Base-by-base conservation (phyloP, 2,329 filamentous ascomycete genomes). In the Neofusicoccum ribis region DNA sequence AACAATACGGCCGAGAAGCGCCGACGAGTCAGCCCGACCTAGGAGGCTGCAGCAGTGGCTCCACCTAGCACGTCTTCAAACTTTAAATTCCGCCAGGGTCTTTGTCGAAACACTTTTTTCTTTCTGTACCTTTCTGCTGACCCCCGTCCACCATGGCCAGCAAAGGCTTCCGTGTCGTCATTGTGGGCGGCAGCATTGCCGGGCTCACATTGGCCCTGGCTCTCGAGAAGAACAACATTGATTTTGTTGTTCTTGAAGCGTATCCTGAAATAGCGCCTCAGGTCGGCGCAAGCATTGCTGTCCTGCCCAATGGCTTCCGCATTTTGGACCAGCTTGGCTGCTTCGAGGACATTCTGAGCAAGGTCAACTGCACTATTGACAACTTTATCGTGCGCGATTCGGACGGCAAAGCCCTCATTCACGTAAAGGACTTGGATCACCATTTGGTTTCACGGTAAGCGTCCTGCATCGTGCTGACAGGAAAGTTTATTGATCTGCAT, bases 281-380 rank as follows among this genome's bases (percentile, higher is more conserved):
- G 14, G 66, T 67, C 2, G 71, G 71, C 1, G 71, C 71, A 1
- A 65, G 63, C 39, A 68, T 73, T 17, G 69, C 61, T 4, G 20
- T 73, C 3, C 36, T 64, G 6, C 67, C 71, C 2, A 66, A 67
- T 27, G 68, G 67, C 12, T 63, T 58, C 14, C 69, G 70, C 15
- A 65, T 73, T 27, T 66, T 74, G 17, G 72, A 73, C 43, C 71
- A 73, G 12, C 69, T 72, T 14, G 72, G 70, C 5, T 68, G 60
- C 58, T 61, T 23, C 34, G 58, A 61, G 58, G 44, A 61, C 9
- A 23, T 61, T 15, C 9, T 61, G 5, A 15, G 34, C 17, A 39
- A 12, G 27, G 58, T 49, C 2, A 37, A 61, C 9, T 50, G 41
- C 44, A 39, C 44, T 12, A 49, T 46, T 15, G 43, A 61, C 44